These are phyloP conservation scores for Aspergillus sp. DNA, from an alignment of 2,329 filamentous ascomycete genomes.

Conservation along the genomic window DNA sequence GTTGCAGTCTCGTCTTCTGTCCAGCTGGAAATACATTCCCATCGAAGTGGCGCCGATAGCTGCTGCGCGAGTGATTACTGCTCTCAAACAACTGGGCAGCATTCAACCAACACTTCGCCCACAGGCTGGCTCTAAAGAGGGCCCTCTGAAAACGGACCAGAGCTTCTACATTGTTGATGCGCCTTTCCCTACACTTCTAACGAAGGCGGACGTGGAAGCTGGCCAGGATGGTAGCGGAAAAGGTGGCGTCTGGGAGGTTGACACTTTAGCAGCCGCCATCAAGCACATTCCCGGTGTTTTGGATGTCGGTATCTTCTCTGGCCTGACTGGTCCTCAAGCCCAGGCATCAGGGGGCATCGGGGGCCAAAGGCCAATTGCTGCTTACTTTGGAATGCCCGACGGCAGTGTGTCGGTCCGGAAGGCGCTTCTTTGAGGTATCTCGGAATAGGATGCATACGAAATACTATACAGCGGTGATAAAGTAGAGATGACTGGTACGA, in stretches of 20 bases:
- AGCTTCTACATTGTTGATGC: constrained; percentile 90
- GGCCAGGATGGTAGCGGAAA: constrained; percentile 55
- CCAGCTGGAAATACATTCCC: constrained; percentile 79
- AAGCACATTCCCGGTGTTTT: constrained; percentile 83
- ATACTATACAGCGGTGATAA: background rate
- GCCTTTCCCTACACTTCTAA: constrained; percentile 73
- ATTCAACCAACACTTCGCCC: constrained; percentile 69
- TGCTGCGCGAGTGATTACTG: constrained; percentile 71
- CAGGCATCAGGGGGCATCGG: constrained; percentile 61
- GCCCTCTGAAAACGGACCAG: constrained; percentile 82
- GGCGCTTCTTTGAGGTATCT: constrained; percentile 27
- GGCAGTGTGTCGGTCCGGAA: constrained; percentile 62
- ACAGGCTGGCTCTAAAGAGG: constrained; percentile 73
- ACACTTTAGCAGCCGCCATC: constrained; percentile 69
- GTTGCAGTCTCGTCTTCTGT: constrained; percentile 71
- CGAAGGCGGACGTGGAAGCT: constrained; percentile 56
- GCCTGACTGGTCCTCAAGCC: constrained; percentile 72
- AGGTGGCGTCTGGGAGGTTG: constrained; percentile 76
- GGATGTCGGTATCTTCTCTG: constrained; percentile 88
- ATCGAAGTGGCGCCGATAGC: constrained; percentile 91
- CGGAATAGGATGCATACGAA: background rate
- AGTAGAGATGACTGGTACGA: constrained; percentile 20
- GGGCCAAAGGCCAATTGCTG: constrained; percentile 87
- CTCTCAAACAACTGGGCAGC: constrained; percentile 72
- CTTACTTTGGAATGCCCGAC: constrained; percentile 90